These are phyloP conservation scores for Talinum fruticosum DNA, from an alignment of 148 eudicot genomes.

Conservation along the genomic window DNA sequence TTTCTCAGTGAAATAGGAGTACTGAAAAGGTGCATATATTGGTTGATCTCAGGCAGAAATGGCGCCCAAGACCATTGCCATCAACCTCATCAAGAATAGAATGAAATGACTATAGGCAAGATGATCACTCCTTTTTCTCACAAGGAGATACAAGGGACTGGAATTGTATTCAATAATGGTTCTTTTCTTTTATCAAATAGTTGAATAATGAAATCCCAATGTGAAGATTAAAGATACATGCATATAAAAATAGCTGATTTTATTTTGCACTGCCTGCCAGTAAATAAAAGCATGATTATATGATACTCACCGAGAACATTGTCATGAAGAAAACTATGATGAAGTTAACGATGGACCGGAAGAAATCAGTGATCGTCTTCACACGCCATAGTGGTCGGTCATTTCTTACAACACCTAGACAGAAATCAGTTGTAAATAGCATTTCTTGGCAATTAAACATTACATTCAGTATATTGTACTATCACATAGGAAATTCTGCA, in stretches of 20 bases:
- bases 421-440: background rate
- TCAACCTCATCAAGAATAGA: background rate
- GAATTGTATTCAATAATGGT: background rate
- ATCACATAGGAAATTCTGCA: too few species aligned
- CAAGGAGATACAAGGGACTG: background rate
- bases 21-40: background rate
- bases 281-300: background rate
- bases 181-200: background rate
- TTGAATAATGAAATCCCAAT: background rate
- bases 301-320: slow-evolving; percentile 74
- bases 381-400: slow-evolving; percentile 82
- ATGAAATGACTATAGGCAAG: background rate
- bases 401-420: slow-evolving; percentile 75
- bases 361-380: slow-evolving; percentile 73
- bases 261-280: background rate
- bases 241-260: background rate
- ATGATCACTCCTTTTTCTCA: background rate
- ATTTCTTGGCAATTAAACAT: background rate
- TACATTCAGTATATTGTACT: too few species aligned
- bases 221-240: background rate
- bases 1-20: background rate
- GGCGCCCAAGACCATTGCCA: background rate
- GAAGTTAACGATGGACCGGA: slow-evolving; percentile 60
- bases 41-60: background rate
- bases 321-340: slow-evolving; percentile 67